Base-by-base conservation (phyloP, 179 eudicot genomes). In the Spergularia azorica region DNA sequence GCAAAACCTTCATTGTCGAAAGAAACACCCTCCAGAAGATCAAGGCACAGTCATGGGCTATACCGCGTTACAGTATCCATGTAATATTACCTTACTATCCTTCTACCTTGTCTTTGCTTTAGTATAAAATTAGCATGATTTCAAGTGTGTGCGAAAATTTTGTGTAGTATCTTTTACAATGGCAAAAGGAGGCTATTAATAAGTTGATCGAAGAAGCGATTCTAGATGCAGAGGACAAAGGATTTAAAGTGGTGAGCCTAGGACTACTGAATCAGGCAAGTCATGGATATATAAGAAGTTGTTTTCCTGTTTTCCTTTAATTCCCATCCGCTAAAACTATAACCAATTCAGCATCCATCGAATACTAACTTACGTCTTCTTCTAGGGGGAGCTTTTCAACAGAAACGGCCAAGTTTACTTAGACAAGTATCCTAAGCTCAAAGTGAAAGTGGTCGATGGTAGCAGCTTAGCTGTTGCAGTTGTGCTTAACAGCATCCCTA, bases 251-350 rank as follows among this genome's bases (percentile, higher is more conserved):
- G 59, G 69, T 95, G 61, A 93, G 92, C 86, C 90, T 93, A 50
- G 97, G 98, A 21, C 88, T 95, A 68, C 18, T 88, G 62, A 95
- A 93, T 80, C 97, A 95, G 90, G 98, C 32, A 76, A 71, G 76
- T n/a, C 3, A 48, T 15, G 12, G 5, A 50, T 18, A 16, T 5
- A 43, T 39, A 3, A 18, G 18, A 9, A 26, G 39, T 4, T 36
- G 39, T n/a, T 41, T 32, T 3, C 6, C 21, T 56, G 58, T 41
- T 9, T 12, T 15, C 15, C 32, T 36, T 48, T 46, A 16, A 9
- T 67, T 17, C 56, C 1, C 13, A 16, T 63, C 67, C 6, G 13
- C 41, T 43, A 63, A 14, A 26, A 9, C 14, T 63, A 2, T 4
- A 63, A 15, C 36, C 41, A 15, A 11, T 14, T 0, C 20, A 8